Evolutionary conservation across 2,329 filamentous ascomycete species (phyloP).

Genomic region (Claviceps quebecensis): DNA sequence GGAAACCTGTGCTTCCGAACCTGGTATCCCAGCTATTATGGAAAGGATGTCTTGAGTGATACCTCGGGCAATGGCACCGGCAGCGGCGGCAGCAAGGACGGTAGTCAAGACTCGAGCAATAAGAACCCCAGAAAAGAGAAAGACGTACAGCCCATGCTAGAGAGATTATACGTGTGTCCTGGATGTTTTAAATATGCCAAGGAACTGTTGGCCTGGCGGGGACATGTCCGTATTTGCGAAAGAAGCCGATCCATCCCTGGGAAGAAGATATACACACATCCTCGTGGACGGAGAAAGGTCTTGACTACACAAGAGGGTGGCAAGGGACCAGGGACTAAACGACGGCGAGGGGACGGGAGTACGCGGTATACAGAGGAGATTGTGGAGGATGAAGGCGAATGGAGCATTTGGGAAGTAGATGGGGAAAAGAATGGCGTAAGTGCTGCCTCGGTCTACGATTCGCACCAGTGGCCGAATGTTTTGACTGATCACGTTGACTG

Average conservation of each 20-base stretch:
- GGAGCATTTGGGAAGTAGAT: constrained; percentile 85
- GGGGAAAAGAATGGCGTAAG: constrained; percentile 66
- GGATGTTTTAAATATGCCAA: constrained; percentile 88
- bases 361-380: constrained; percentile 27
- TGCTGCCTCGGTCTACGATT: constrained; percentile 6
- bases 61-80: constrained; percentile 17
- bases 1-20: constrained; percentile 74
- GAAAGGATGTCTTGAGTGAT: constrained; percentile 52
- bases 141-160: constrained; percentile 34
- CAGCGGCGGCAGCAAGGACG: constrained; percentile 14
- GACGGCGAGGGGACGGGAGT: constrained; percentile 22
- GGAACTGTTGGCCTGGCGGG: constrained; percentile 43
- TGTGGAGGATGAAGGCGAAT: constrained; percentile 52
- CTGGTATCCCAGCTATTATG: constrained; percentile 88
- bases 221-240: constrained; percentile 45
- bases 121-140: constrained; percentile 21
- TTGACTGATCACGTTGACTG: background rate
- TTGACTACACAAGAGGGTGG: constrained; percentile 21
- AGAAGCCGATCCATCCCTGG: constrained; percentile 43
- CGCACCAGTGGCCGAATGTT: too few relatives aligned
- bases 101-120: constrained; percentile 15
- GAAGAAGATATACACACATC: constrained; percentile 57
- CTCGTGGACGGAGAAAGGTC: constrained; percentile 28
- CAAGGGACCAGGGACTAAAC: constrained; percentile 21
- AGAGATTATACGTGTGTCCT: constrained; percentile 72